A percentile compares a stretch with the other conserved stretches of the same genome.
phyloP scores from a whole-genome alignment of 73 alveolate genomes.

The Durusdinium trenchii region DNA sequence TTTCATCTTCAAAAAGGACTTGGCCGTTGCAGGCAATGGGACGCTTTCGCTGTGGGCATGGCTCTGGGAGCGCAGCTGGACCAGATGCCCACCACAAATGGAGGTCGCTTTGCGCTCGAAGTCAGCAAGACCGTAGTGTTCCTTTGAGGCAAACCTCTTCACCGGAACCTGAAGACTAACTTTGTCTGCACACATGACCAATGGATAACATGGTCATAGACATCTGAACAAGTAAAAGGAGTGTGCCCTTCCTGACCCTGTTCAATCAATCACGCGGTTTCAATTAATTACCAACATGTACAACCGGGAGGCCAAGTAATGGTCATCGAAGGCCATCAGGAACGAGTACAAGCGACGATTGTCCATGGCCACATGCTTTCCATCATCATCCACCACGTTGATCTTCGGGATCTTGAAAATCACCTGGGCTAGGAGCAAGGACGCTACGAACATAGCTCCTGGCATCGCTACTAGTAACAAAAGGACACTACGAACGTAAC shows the following conservation, averaged over 20 bases:
- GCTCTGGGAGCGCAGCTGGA: not conserved
- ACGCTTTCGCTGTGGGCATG: not conserved
- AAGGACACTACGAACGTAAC: no score
- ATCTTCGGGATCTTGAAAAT: constrained; percentile 31
- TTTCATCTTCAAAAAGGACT: not conserved
- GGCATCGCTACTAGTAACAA: no score
- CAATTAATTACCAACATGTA: no score
- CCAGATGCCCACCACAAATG: constrained; percentile 57
- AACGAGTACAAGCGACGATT: constrained; percentile 47
- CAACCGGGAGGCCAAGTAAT: not conserved
- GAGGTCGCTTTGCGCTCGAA: constrained; percentile 63
- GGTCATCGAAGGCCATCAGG: constrained; percentile 80
- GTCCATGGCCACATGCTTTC: constrained; percentile 45
- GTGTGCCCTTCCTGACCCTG: not conserved
- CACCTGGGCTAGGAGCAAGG: no score
- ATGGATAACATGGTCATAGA: not conserved
- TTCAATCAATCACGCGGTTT: not conserved
- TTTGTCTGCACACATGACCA: not conserved
- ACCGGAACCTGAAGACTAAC: constrained; percentile 34
- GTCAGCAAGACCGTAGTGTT: constrained; percentile 12
- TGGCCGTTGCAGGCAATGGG: not conserved
- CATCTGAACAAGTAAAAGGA: not conserved
- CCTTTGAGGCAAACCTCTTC: constrained; percentile 11
- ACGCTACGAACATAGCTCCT: no score
- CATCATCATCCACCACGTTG: constrained; percentile 58